A percentile compares a stretch with the other conserved stretches of the same genome.
Evolutionary conservation across 306 rosid species (phyloP).

Genomic region (Herpetospermum pedunculosum): DNA sequence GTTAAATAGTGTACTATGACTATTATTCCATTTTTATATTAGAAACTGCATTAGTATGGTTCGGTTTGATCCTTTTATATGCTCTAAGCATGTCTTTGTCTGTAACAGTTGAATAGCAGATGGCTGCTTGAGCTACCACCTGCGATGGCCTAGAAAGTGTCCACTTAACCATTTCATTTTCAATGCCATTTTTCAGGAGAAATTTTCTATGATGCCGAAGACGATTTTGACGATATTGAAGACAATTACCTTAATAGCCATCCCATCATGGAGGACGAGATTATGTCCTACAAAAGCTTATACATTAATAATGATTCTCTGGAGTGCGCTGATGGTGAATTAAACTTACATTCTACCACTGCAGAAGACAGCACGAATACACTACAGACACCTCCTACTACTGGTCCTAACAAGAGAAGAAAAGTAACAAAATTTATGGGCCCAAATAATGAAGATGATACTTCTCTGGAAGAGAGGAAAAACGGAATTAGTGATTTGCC

Average conservation of each 20-base stretch:
- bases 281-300: conserved; percentile 13
- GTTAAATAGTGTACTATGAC: neutral
- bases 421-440: conserved; percentile 29
- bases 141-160: conserved; percentile 9
- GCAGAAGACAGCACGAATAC: conserved; percentile 15
- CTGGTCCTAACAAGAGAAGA: conserved; percentile 77
- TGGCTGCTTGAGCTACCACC: neutral
- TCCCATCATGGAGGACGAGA: conserved; percentile 28
- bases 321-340: conserved; percentile 16
- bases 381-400: conserved; percentile 54
- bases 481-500: conserved; percentile 15
- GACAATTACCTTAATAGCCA: conserved; percentile 27
- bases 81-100: neutral
- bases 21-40: neutral
- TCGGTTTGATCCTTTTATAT: neutral
- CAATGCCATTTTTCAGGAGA: conserved; percentile 47
- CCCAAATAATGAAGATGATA: conserved; percentile 27
- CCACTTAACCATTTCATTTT: conserved; percentile 14
- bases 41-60: neutral
- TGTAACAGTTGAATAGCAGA: neutral
- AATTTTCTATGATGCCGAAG: conserved; percentile 60
- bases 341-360: conserved; percentile 20
- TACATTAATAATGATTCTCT: conserved; percentile 25
- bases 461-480: conserved; percentile 19
- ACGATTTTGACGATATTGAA: conserved; percentile 51